Evolutionary conservation across 331 rosid species (phyloP).

Genomic region (Malus hybrid): DNA sequence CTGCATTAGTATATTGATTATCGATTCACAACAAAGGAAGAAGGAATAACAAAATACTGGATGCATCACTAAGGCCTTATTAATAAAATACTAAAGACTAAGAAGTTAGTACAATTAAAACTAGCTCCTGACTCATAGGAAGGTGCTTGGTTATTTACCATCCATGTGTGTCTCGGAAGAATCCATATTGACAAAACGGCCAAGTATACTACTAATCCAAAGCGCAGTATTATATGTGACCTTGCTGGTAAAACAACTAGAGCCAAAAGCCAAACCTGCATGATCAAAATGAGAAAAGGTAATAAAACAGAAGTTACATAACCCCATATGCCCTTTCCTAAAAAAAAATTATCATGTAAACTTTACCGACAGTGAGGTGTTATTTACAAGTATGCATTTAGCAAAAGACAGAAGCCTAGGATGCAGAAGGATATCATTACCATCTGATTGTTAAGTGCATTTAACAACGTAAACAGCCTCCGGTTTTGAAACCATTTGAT

Average conservation of each 20-base stretch:
- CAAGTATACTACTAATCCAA: constrained; percentile 68
- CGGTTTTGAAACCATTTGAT: neutral
- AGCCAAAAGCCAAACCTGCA: constrained; percentile 94
- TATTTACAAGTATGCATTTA: neutral
- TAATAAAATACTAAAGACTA: neutral
- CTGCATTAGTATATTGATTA: constrained; percentile 15
- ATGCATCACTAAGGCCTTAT: neutral
- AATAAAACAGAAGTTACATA: neutral
- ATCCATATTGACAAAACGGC: constrained; percentile 69
- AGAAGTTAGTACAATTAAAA: neutral
- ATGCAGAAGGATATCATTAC: neutral
- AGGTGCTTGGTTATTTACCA: constrained; percentile 39
- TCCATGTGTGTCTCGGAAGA: constrained; percentile 72
- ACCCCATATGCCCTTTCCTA: neutral
- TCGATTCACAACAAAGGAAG: neutral
- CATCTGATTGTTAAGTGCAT: neutral
- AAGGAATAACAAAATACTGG: neutral
- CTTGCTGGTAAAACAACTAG: constrained; percentile 88
- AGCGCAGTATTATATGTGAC: constrained; percentile 58
- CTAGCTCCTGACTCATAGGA: constrained; percentile 1
- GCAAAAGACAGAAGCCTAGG: neutral
- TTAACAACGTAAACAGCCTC: neutral
- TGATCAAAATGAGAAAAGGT: constrained; percentile 2
- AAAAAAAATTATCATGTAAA: neutral
- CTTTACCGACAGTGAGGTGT: neutral